Evolutionary conservation across 2,329 filamentous ascomycete species (phyloP).

Genomic region (Byssothecium circinans): DNA sequence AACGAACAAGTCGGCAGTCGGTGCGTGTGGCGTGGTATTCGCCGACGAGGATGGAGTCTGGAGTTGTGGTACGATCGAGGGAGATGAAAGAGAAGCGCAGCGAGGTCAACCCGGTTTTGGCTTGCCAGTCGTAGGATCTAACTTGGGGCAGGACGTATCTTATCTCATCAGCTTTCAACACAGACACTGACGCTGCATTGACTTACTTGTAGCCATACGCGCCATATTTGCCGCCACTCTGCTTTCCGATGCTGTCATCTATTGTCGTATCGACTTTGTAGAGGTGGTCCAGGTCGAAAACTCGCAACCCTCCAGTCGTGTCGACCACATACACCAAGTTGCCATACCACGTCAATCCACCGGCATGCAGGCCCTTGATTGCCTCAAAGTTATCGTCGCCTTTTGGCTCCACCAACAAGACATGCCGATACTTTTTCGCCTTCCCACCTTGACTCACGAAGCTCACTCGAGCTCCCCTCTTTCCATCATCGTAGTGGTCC

Average conservation of each 20-base stretch:
- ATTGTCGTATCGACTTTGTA: conserved; percentile 11
- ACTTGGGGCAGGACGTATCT: conserved; percentile 17
- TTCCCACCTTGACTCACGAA: conserved; percentile 11
- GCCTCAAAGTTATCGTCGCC: conserved; percentile 12
- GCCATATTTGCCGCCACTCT: conserved; percentile 5
- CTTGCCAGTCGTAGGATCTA: conserved; percentile 12
- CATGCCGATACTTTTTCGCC: conserved; percentile 16
- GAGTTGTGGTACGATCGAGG: conserved; percentile 15
- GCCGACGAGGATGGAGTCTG: conserved; percentile 13
- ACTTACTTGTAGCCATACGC: conserved; percentile 16
- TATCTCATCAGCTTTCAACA: not conserved
- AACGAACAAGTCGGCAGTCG: conserved; percentile 14
- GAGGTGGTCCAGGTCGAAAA: conserved; percentile 14
- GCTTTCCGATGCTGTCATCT: conserved; percentile 9
- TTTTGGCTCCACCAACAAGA: conserved; percentile 13
- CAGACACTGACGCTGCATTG: not conserved
- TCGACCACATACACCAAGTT: conserved; percentile 17
- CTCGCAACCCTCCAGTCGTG: conserved; percentile 10
- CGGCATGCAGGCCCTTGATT: conserved; percentile 13
- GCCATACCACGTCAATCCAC: conserved; percentile 15
- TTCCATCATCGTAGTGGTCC: conserved; percentile 15
- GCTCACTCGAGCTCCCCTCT: conserved; percentile 13
- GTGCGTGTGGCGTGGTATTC: conserved; percentile 15
- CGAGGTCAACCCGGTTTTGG: conserved; percentile 9
- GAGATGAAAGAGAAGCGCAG: conserved; percentile 14